Evolutionary conservation across 768 basidiomycete species (phyloP), one percentile per base, ranked within the genome.

Genomic region (Lentinula lateritia): DNA sequence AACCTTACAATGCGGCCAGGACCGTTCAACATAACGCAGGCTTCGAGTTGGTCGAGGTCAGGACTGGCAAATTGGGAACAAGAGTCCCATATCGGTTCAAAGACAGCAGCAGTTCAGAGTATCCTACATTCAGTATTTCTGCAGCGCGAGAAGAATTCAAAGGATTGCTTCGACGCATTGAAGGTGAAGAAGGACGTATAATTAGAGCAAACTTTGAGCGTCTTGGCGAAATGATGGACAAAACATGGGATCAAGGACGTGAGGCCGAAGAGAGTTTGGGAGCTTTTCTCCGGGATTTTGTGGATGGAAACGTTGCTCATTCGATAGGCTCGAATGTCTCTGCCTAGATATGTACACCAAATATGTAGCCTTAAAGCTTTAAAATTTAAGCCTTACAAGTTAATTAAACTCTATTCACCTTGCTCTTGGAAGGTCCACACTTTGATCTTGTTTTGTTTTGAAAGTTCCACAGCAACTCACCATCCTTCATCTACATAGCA

Each of bases 31-130:
- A 50, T 23, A 50, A 60, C 8, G 58, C 58, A 16, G 58, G 58
- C 32, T 60, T 60, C 36, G 58, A 60, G 48, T 16, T 60, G n/a
- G 50, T 60, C 20, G 48, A 60, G 12, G 58, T 60, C 7, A 34
- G 58, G 34, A 60, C 58, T 18, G 58, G 58, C 4, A 39, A 50
- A 39, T 6, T 5, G 5, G 58, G 58, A 45, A 60, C 58, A 7
- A 28, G 23, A 28, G 10, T 20, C 9, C 58, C 58, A 36, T 60
- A 50, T 38, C 34, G 58, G n/a, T 28, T 50, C 35, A 39, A 60
- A 13, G 12, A 60, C 42, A 35, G 16, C 15, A 20, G 13, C n/a
- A 38, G 28, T 28, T 50, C 34, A n/a, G 35, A 45, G 15, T 20
- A 9, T 6, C 58, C 58, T 1, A 46, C 58, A 6, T 60, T 60